Conservation (phyloP, 2,329 filamentous ascomycete species). For the Penicillium thymicola region DNA sequence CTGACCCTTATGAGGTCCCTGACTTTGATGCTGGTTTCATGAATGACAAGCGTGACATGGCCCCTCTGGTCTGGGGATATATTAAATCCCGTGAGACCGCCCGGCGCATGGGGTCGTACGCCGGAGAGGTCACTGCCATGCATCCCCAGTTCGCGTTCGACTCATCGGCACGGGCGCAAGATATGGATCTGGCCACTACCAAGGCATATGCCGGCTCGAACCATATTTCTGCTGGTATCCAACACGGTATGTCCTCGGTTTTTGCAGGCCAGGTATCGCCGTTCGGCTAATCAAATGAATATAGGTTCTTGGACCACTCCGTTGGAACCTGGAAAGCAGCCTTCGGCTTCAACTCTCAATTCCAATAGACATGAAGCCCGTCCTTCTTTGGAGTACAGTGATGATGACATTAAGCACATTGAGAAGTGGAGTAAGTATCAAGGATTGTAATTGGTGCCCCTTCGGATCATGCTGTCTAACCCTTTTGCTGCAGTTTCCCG, state of each 20-base stretch:
- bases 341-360: constrained; percentile 55
- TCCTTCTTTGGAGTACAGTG: constrained; percentile 64
- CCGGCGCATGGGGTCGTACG: constrained; percentile 72
- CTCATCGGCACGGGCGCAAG: constrained; percentile 65
- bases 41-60: constrained; percentile 83
- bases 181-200: constrained; percentile 72
- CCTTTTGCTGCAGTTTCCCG: constrained; percentile 51
- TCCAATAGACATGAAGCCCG: constrained; percentile 61
- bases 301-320: constrained; percentile 60
- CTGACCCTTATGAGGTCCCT: constrained; percentile 69
- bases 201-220: constrained; percentile 71
- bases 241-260: constrained; percentile 54
- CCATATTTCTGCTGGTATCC: constrained; percentile 67
- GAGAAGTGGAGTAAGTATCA: constrained; percentile 56
- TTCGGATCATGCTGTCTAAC: neutral
- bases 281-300: neutral
- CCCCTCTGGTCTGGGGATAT: constrained; percentile 79
- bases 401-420: constrained; percentile 53
- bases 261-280: neutral
- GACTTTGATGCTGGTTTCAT: constrained; percentile 82
- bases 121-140: constrained; percentile 64
- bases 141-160: constrained; percentile 72
- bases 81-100: constrained; percentile 80
- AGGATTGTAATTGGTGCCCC: neutral
- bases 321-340: constrained; percentile 53